Evolutionary conservation across 2,329 filamentous ascomycete genomes (phyloP).

Genomic region (Trichoderma endophyticum): DNA sequence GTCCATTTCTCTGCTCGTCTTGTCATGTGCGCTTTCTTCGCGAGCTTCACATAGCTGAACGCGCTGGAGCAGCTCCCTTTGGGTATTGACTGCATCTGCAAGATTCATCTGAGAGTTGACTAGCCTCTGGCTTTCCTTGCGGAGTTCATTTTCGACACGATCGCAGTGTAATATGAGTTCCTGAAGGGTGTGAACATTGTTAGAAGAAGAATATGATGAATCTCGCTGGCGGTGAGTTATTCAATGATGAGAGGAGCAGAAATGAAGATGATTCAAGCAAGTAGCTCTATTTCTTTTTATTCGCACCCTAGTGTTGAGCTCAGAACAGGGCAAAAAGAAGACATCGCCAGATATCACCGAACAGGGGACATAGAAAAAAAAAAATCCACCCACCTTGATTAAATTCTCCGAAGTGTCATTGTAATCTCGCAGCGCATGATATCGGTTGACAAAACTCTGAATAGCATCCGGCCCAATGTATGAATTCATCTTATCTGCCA

Average conservation of each 20-base stretch:
- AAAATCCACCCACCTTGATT: slow-evolving; percentile 42
- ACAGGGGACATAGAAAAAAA: background rate
- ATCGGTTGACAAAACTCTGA: slow-evolving; percentile 48
- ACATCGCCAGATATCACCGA: background rate
- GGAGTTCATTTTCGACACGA: slow-evolving; percentile 41
- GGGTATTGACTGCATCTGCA: slow-evolving; percentile 44
- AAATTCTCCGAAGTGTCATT: slow-evolving; percentile 42
- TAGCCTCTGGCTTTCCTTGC: slow-evolving; percentile 44
- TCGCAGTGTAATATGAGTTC: slow-evolving; percentile 37
- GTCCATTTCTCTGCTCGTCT: slow-evolving; percentile 36
- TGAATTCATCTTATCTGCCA: slow-evolving; percentile 21
- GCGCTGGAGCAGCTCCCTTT: slow-evolving; percentile 50
- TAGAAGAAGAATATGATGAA: background rate
- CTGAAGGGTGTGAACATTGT: slow-evolving; percentile 20
- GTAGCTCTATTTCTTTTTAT: background rate
- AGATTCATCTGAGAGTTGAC: slow-evolving; percentile 48
- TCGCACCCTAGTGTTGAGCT: background rate
- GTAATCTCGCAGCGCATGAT: slow-evolving; percentile 41
- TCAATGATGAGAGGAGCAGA: background rate
- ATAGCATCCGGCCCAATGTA: slow-evolving; percentile 33
- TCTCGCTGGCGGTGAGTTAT: background rate
- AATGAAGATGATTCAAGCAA: background rate
- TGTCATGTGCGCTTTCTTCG: slow-evolving; percentile 27
- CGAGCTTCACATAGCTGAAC: slow-evolving; percentile 40
- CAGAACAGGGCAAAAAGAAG: background rate